Conservation (phyloP, 306 rosid genomes). For the Lathyrus tuberosus region DNA sequence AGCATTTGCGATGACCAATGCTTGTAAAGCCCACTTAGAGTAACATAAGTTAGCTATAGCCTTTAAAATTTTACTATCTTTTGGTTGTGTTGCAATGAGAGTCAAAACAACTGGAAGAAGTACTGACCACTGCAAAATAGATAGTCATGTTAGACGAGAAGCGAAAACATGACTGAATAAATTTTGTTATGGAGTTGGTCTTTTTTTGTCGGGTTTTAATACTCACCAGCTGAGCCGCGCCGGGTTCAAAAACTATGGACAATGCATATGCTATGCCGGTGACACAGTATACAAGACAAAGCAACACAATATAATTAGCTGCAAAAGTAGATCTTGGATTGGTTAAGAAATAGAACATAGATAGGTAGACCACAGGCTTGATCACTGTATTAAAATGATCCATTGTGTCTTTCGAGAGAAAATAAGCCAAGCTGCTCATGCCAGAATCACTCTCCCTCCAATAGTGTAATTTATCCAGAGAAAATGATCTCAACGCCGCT, state of each 20-base stretch:
- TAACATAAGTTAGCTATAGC: constrained; percentile 68
- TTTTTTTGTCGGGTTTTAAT: constrained; percentile 1
- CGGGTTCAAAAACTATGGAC: constrained; percentile 81
- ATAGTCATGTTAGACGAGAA: constrained; percentile 32
- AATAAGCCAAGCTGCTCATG: constrained; percentile 95
- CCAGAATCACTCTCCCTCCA: constrained; percentile 97
- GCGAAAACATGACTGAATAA: constrained; percentile 22
- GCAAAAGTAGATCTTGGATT: constrained; percentile 86
- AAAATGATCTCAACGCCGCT: constrained; percentile 91
- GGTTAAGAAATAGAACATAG: constrained; percentile 93
- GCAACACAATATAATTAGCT: constrained; percentile 75
- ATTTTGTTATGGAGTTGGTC: neutral
- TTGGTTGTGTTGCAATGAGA: constrained; percentile 73
- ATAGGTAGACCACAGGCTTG: constrained; percentile 89
- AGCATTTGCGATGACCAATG: constrained; percentile 81
- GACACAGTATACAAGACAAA: constrained; percentile 89
- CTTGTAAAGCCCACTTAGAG: constrained; percentile 95
- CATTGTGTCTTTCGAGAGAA: constrained; percentile 89
- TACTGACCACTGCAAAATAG: constrained; percentile 83
- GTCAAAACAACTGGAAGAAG: constrained; percentile 94
- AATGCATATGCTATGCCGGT: constrained; percentile 91
- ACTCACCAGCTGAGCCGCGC: constrained; percentile 95
- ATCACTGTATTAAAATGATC: constrained; percentile 80
- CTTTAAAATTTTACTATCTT: constrained; percentile 57
- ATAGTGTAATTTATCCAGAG: constrained; percentile 73